Conservation (phyloP, 257 asterid species). For the Jasminum sambac region DNA sequence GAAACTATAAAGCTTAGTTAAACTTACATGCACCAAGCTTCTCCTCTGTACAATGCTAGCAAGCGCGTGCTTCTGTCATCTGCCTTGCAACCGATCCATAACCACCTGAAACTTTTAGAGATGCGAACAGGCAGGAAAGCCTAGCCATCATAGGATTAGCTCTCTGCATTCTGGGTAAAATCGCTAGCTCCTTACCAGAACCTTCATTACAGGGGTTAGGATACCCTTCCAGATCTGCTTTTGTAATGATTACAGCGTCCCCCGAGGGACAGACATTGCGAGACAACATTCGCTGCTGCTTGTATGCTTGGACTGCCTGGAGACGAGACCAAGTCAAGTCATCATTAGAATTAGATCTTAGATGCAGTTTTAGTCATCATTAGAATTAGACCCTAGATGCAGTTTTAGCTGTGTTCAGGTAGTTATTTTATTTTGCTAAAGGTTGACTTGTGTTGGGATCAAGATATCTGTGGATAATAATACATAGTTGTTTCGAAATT, state of each 20-base stretch:
- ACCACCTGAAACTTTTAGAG: constrained; percentile 67
- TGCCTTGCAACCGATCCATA: constrained; percentile 54
- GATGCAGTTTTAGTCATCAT: neutral
- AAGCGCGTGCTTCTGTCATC: constrained; percentile 69
- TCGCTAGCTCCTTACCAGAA: constrained; percentile 44
- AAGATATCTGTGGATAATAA: no score
- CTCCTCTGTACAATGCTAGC: constrained; percentile 35
- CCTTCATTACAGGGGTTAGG: constrained; percentile 44
- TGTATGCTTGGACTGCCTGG: constrained; percentile 89
- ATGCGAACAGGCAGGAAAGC: constrained; percentile 78
- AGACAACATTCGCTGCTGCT: constrained; percentile 51
- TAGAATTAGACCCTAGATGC: neutral
- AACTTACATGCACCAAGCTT: constrained; percentile 18
- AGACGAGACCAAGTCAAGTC: constrained; percentile 11
- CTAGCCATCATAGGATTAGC: constrained; percentile 70
- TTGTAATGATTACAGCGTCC: constrained; percentile 78
- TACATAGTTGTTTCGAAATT: no score
- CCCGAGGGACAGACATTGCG: constrained; percentile 48
- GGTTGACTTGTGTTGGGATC: no score
- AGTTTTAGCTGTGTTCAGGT: neutral
- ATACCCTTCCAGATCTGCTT: constrained; percentile 93
- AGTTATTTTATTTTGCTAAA: no score
- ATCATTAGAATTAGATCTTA: neutral
- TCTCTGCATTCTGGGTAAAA: constrained; percentile 41
- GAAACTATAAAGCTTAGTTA: constrained; percentile 10